phyloP scores from a whole-genome alignment of 2,329 filamentous ascomycete genomes.

The Thielaviopsis euricoi region DNA sequence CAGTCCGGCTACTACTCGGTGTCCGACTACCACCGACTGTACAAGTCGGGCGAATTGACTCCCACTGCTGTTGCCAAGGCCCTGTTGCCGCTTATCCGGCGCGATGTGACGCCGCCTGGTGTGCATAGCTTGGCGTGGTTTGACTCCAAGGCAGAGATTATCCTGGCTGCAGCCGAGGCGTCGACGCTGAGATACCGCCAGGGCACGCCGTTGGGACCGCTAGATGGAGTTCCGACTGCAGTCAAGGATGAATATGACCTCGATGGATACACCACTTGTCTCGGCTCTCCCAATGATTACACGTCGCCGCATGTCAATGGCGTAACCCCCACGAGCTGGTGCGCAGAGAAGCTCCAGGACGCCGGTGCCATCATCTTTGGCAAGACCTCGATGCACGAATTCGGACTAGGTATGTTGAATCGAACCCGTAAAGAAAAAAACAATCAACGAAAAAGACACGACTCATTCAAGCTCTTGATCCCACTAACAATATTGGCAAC shows the following conservation, averaged over 20 bases:
- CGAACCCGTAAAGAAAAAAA: no score
- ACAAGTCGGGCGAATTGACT: conserved; percentile 28
- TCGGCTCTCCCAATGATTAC: conserved; percentile 47
- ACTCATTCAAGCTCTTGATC: background rate
- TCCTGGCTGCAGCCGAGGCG: conserved; percentile 26
- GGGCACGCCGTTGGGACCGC: conserved; percentile 39
- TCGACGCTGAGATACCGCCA: conserved; percentile 32
- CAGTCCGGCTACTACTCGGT: conserved; percentile 20
- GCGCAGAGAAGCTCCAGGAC: conserved; percentile 51
- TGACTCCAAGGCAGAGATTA: conserved; percentile 24
- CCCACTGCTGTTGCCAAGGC: conserved; percentile 28
- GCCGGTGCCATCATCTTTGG: conserved; percentile 56
- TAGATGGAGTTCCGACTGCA: conserved; percentile 59
- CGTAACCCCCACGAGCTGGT: conserved; percentile 43
- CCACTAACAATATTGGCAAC: background rate
- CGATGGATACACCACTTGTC: conserved; percentile 51
- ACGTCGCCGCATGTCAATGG: conserved; percentile 26
- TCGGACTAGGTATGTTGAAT: conserved; percentile 43
- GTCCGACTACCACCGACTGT: conserved; percentile 28
- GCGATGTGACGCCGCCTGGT: conserved; percentile 21
- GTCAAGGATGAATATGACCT: conserved; percentile 66
- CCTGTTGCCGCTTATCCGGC: conserved; percentile 29
- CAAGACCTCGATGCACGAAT: conserved; percentile 62
- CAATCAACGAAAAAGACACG: background rate
- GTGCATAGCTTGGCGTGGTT: conserved; percentile 28